Percentiles rank a stretch among this genome's conserved stretches.
These are phyloP conservation scores for Solanum aculeatissimum DNA, from an alignment of 305 asterid genomes.

Conservation along the genomic window DNA sequence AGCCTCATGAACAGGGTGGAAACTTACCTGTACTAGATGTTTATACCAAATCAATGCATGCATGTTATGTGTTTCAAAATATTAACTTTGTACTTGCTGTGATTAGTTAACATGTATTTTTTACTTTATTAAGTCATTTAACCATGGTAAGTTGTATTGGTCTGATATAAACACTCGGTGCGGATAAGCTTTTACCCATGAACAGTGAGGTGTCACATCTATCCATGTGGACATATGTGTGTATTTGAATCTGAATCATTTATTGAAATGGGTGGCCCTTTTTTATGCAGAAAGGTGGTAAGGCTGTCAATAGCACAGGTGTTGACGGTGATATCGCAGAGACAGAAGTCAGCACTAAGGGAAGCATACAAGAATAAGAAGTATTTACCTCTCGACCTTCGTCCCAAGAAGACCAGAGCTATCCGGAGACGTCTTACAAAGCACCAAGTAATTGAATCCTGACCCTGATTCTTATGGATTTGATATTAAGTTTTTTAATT, in stretches of 20 bases:
- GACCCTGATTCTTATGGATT: not conserved
- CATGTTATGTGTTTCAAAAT: not conserved
- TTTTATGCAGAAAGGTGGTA: constrained; percentile 11
- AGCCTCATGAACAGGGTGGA: not conserved
- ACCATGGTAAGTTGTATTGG: not conserved
- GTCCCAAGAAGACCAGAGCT: constrained; percentile 25
- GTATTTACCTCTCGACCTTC: constrained; percentile 22
- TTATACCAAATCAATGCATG: not conserved
- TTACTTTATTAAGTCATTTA: not conserved
- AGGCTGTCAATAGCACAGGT: constrained; percentile 24
- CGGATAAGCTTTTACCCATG: not conserved
- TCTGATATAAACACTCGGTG: not conserved
- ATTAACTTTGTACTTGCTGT: not conserved
- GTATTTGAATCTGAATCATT: not conserved
- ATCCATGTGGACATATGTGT: not conserved
- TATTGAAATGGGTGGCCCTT: not conserved
- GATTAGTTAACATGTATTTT: not conserved
- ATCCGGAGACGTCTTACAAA: constrained; percentile 19
- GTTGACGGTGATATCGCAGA: constrained; percentile 20
- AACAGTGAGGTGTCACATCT: not conserved
- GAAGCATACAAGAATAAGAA: constrained; percentile 21
- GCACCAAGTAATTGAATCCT: constrained; percentile 8
- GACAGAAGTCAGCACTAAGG: constrained; percentile 14
- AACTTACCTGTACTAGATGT: not conserved
- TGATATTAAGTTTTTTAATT: not conserved